phyloP scores from a whole-genome alignment of 1,139 yeast genomes.

The Yamadazyma kanchanaburiensis region DNA sequence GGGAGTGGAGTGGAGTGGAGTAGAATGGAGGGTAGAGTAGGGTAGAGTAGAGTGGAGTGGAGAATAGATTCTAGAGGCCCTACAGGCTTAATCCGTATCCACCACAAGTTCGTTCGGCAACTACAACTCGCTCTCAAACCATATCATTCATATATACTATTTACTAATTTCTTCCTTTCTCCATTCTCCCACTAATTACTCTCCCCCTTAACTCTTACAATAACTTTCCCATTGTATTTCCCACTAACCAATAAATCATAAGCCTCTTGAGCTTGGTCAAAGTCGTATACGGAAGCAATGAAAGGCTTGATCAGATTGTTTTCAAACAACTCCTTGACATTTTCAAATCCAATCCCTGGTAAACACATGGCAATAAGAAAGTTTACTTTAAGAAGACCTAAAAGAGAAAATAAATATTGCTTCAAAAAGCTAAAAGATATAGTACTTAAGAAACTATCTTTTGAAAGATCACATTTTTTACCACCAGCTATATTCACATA shows the following conservation, averaged over 20 bases:
- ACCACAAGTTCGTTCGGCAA: too few relatives aligned
- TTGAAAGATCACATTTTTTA: conserved; percentile 24
- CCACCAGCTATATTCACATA: conserved; percentile 57
- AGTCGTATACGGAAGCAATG: conserved; percentile 51
- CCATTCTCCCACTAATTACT: too few relatives aligned
- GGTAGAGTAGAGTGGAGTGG: neutral
- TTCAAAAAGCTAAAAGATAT: conserved; percentile 5
- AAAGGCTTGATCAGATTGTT: conserved; percentile 40
- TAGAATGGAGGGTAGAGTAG: neutral
- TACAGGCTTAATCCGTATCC: too few relatives aligned
- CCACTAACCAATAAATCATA: conserved; percentile 42
- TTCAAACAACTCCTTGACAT: conserved; percentile 28
- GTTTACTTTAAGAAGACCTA: conserved; percentile 14
- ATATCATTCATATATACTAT: too few relatives aligned
- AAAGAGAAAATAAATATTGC: neutral
- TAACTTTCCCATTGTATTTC: conserved; percentile 60
- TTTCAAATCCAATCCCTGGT: conserved; percentile 9
- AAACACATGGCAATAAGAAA: conserved; percentile 6
- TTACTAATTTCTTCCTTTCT: too few relatives aligned
- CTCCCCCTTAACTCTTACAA: conserved; percentile 1
- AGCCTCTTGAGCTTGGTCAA: conserved; percentile 51
- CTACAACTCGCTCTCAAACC: too few relatives aligned
- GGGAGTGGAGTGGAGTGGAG: neutral
- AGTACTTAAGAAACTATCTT: conserved; percentile 2
- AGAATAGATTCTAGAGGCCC: too few relatives aligned